Percentiles rank a stretch among this genome's conserved stretches.
These are phyloP conservation scores for Protomyces macrosporus DNA, from an alignment of 1,139 yeast genomes.

Conservation along the genomic window DNA sequence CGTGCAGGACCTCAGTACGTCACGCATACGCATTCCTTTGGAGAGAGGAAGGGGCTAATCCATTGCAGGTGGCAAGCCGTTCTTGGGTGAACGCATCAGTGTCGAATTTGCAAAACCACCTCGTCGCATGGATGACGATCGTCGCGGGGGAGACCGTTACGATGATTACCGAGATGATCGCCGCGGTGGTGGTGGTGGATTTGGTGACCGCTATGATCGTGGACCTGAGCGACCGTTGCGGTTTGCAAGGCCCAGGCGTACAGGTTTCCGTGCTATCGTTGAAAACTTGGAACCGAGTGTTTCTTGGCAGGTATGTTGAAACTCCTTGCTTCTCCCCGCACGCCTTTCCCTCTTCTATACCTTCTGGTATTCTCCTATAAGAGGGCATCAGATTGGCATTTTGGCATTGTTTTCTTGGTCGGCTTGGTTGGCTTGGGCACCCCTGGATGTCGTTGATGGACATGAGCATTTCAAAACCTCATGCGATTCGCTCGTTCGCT, in stretches of 20 bases:
- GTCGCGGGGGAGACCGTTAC: background rate
- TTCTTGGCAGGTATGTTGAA: conserved; percentile 36
- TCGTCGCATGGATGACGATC: conserved; percentile 32
- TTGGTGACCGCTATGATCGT: conserved; percentile 32
- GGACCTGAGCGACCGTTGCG: conserved; percentile 28
- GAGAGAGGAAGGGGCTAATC: conserved; percentile 16
- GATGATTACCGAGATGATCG: conserved; percentile 15
- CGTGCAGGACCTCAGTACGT: conserved; percentile 29
- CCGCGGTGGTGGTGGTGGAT: conserved; percentile 25
- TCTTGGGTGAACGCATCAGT: conserved; percentile 32
- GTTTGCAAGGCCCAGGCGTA: conserved; percentile 34
- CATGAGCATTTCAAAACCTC: too few species aligned
- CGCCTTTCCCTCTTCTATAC: conserved; percentile 10
- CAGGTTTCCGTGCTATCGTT: conserved; percentile 34
- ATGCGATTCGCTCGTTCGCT: too few species aligned
- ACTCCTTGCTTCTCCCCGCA: conserved; percentile 5
- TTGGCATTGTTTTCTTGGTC: too few species aligned
- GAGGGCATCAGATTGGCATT: too few species aligned
- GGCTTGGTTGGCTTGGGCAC: too few species aligned
- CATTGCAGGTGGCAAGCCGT: conserved; percentile 37
- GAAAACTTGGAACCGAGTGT: conserved; percentile 35
- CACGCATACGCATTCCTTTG: conserved; percentile 25
- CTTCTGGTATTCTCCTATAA: background rate
- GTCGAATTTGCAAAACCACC: conserved; percentile 40
- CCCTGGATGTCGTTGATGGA: too few species aligned